Evolutionary conservation across 202 grass and related monocot species (phyloP).

Genomic region (Eragrostis tef): DNA sequence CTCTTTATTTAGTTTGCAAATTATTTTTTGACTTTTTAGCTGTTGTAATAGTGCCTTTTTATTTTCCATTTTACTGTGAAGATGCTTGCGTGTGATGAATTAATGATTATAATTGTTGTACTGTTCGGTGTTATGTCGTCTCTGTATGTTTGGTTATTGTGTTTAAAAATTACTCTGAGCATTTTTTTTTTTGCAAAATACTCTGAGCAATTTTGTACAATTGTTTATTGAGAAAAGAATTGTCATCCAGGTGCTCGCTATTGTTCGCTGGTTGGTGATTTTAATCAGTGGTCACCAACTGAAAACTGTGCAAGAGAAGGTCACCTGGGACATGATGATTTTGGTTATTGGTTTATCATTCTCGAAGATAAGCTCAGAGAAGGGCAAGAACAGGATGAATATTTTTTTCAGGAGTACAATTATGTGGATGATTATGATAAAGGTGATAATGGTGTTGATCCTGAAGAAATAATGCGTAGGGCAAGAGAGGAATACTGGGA

Average conservation of each 20-base stretch:
- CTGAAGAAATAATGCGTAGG: constrained; percentile 67
- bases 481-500: constrained; percentile 92
- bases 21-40: background rate
- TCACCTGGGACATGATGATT: constrained; percentile 95
- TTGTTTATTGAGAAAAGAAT: constrained; percentile 34
- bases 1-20: background rate
- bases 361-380: constrained; percentile 89
- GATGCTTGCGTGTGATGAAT: constrained; percentile 14
- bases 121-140: background rate
- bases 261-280: constrained; percentile 90
- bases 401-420: constrained; percentile 96
- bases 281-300: constrained; percentile 77
- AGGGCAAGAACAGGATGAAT: constrained; percentile 82
- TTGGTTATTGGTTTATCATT: constrained; percentile 95
- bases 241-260: constrained; percentile 76
- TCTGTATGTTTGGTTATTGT: constrained; percentile 14
- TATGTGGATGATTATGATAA: constrained; percentile 92
- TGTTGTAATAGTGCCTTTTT: background rate
- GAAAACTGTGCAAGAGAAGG: constrained; percentile 83
- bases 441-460: constrained; percentile 75
- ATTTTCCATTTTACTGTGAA: background rate
- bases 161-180: constrained; percentile 24
- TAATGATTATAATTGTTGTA: constrained; percentile 21
- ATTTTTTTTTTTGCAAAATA: too few relatives aligned
- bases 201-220: constrained; percentile 34